Conservation (phyloP, 1,284 basidiomycete genomes). For the Wolfiporia cocos region DNA sequence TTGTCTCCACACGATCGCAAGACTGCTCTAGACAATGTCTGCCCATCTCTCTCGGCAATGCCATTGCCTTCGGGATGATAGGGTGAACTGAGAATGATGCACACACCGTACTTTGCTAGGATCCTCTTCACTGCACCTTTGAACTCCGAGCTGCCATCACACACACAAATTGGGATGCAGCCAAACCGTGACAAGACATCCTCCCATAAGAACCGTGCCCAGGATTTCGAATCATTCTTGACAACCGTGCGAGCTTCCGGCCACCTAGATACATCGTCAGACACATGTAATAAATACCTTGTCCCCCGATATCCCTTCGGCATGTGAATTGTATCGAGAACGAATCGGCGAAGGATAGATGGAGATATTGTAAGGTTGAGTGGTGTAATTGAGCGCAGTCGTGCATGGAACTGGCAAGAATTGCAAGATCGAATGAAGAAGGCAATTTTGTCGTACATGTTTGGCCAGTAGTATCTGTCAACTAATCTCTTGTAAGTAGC, state of each 20-base stretch:
- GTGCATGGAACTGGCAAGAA: conserved; percentile 21
- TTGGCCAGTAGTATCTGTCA: conserved; percentile 26
- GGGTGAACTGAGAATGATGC: conserved; percentile 19
- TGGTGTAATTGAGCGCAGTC: not conserved
- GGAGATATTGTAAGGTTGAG: not conserved
- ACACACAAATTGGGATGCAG: conserved; percentile 18
- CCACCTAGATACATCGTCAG: conserved; percentile 21
- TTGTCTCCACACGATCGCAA: too few relatives aligned
- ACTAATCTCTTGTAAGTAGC: conserved; percentile 18
- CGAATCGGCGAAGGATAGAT: conserved; percentile 5
- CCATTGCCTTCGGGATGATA: conserved; percentile 31
- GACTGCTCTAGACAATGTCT: conserved; percentile 11
- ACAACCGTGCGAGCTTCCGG: conserved; percentile 18
- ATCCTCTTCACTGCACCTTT: conserved; percentile 20
- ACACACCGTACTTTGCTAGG: conserved; percentile 17
- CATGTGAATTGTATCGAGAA: conserved; percentile 27
- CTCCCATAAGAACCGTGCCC: conserved; percentile 26
- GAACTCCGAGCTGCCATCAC: conserved; percentile 27
- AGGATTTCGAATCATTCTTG: conserved; percentile 10
- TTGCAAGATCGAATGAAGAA: conserved; percentile 28
- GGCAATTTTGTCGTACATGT: conserved; percentile 24
- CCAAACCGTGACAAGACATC: conserved; percentile 23
- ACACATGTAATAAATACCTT: conserved; percentile 23
- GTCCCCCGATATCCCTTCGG: conserved; percentile 13
- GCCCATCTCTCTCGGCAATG: conserved; percentile 22